Evolutionary conservation across 805 yeast species (phyloP).

Genomic region (Wickerhamiella cacticola): DNA sequence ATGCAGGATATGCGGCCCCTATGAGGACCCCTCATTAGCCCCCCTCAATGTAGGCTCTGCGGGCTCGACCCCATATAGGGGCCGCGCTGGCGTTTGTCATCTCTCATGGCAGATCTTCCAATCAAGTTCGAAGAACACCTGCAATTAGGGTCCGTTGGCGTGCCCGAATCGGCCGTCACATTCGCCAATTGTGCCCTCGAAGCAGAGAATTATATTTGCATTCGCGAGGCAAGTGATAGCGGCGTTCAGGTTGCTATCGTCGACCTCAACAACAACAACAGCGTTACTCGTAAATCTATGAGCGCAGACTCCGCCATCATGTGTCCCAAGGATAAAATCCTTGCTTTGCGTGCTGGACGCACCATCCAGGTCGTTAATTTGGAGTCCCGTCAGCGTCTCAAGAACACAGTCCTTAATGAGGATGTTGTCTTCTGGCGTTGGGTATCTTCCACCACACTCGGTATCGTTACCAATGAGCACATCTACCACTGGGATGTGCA

Average conservation of each 20-base stretch:
- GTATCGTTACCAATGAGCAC: slow-evolving; percentile 68
- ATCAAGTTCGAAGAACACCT: slow-evolving; percentile 93
- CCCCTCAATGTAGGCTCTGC: not conserved
- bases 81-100: slow-evolving; percentile 10
- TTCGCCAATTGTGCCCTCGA: slow-evolving; percentile 91
- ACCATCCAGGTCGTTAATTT: slow-evolving; percentile 85
- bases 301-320: slow-evolving; percentile 94
- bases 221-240: slow-evolving; percentile 34
- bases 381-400: slow-evolving; percentile 74
- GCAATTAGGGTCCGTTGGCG: slow-evolving; percentile 76
- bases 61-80: not conserved
- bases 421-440: slow-evolving; percentile 95
- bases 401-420: slow-evolving; percentile 72
- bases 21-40: not conserved
- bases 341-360: slow-evolving; percentile 91
- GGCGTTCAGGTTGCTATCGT: slow-evolving; percentile 82
- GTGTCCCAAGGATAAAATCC: slow-evolving; percentile 78
- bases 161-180: slow-evolving; percentile 72
- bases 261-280: slow-evolving; percentile 66
- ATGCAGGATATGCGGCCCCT: not conserved
- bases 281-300: slow-evolving; percentile 82
- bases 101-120: slow-evolving; percentile 54
- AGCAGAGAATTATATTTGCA: slow-evolving; percentile 78
- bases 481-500: slow-evolving; percentile 74
- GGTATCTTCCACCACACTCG: slow-evolving; percentile 62